Conservation (phyloP, 192 early-diverging fungal species). For the Coemansia brasiliensis region DNA sequence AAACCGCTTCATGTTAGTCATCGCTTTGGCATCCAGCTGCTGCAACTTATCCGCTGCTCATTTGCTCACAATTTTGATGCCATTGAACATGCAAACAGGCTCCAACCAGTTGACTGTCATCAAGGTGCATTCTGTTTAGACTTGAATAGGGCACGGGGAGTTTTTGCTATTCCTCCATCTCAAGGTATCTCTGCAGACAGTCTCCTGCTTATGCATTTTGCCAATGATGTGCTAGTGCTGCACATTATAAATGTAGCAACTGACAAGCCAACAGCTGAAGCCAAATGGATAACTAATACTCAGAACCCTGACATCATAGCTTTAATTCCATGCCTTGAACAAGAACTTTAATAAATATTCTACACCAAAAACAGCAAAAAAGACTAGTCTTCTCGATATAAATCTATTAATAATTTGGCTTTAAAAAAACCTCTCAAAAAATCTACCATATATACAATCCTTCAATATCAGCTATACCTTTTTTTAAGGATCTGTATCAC, state of each 20-base stretch:
- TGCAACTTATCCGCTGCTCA: constrained; percentile 23
- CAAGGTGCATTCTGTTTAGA: neutral
- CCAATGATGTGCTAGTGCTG: neutral
- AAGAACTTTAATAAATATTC: too few relatives aligned
- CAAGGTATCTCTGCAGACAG: constrained; percentile 18
- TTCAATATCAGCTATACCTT: too few relatives aligned
- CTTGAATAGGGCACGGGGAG: constrained; percentile 8
- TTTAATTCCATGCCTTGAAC: too few relatives aligned
- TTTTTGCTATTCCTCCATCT: constrained; percentile 29
- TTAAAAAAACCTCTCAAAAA: too few relatives aligned
- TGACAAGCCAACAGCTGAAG: too few relatives aligned
- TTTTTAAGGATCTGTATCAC: too few relatives aligned
- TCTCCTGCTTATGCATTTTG: constrained; percentile 9
- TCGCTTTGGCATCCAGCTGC: constrained; percentile 32
- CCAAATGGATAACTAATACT: too few relatives aligned
- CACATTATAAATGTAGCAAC: neutral
- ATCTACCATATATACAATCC: too few relatives aligned
- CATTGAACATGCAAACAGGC: neutral
- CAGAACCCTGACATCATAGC: too few relatives aligned
- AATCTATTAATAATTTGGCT: too few relatives aligned
- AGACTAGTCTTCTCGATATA: too few relatives aligned
- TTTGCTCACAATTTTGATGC: constrained; percentile 2
- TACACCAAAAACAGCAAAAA: too few relatives aligned
- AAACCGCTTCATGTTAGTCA: constrained; percentile 21
- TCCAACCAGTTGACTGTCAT: neutral